Percentiles rank a stretch among this genome's conserved stretches.
Evolutionary conservation across 2,329 filamentous ascomycete species (phyloP).

Genomic region (Lasiodiplodia hormozganensis): DNA sequence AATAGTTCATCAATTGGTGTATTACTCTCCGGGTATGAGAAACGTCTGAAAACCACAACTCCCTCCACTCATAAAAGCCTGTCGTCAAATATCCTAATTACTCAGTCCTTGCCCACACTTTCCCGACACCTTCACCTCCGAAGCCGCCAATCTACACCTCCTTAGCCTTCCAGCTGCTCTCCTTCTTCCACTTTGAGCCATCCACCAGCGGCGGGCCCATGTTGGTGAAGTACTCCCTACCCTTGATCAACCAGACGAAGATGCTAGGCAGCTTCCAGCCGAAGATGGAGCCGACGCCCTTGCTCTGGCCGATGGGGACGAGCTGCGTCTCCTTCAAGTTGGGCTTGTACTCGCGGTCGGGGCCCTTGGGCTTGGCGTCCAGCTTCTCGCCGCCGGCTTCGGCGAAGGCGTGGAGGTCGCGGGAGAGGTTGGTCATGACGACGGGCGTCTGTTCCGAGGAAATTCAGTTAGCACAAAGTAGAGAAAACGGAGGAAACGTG

Average conservation of each 20-base stretch:
- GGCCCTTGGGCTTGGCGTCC: slow-evolving; percentile 22
- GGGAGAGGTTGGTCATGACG: slow-evolving; percentile 53
- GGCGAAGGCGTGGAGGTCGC: slow-evolving; percentile 50
- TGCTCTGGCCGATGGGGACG: slow-evolving; percentile 37
- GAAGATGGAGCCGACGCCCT: slow-evolving; percentile 39
- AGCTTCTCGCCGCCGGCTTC: slow-evolving; percentile 15
- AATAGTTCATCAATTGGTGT: background rate
- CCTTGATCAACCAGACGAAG: slow-evolving; percentile 47
- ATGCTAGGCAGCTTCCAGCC: slow-evolving; percentile 43
- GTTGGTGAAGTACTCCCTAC: slow-evolving; percentile 42
- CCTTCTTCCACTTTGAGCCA: slow-evolving; percentile 45
- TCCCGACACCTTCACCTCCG: too few species aligned
- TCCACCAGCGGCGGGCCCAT: slow-evolving; percentile 39
- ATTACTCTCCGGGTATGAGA: slow-evolving; percentile 2
- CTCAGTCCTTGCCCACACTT: background rate
- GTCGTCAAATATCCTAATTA: background rate
- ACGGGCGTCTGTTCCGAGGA: slow-evolving; percentile 42
- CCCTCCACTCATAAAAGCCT: background rate
- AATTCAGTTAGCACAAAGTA: background rate
- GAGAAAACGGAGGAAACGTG: background rate
- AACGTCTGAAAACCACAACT: background rate
- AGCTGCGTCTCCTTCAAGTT: slow-evolving; percentile 37
- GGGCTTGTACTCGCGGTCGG: slow-evolving; percentile 34
- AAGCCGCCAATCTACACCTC: background rate
- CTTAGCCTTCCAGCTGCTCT: slow-evolving; percentile 43